Evolutionary conservation across 1,284 basidiomycete species (phyloP), one percentile per base, ranked within the genome.

Genomic region (Marasmius sp.): DNA sequence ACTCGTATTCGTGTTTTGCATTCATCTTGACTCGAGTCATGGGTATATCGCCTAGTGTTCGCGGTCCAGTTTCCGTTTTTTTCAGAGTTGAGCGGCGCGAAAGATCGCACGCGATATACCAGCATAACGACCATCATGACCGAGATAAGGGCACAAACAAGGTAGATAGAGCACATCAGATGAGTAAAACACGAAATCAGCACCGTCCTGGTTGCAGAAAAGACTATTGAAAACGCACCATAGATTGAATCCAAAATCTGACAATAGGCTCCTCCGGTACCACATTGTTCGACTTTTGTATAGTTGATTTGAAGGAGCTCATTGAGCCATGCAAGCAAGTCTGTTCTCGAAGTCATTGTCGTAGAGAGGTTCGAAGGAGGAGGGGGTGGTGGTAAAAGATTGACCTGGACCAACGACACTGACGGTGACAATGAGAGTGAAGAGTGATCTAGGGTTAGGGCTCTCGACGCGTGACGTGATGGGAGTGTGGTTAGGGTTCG

Each of bases 1-100:
- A 98, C 78, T 98, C 96, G 79, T 98, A 98, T 75, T 98, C 95
- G 74, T 96, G 94, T 78, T 87, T 94, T 47, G 95, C 93, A 75
- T 89, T 90, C 86, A 96, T 92, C 82, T 97, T 97, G 68, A 97
- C 93, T 62, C 90, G 84, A 22, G 75, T 68, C 93, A 97, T 94
- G 12, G 94, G 93, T 0, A 97, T 68, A 78, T 97, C 93, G 67
- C 91, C 94, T 58, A 20, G 6, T 47, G 3, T 18, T 47, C 20
- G 45, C 5, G 27, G 27, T 5, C 27, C 27, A 27, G 27, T 27
- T 27, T 27, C 5, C 27, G 5, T 27, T 27, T 27, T 27, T 27
- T 27, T 27, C n/a, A 27, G 27, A 27, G 27, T 27, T 27, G 27
- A 27, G 27, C 27, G 27, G 27, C 27, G 27, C 27, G 27, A 27